These are phyloP conservation scores for Allium fistulosum DNA, from an alignment of 106 monocot genomes.

Conservation along the genomic window DNA sequence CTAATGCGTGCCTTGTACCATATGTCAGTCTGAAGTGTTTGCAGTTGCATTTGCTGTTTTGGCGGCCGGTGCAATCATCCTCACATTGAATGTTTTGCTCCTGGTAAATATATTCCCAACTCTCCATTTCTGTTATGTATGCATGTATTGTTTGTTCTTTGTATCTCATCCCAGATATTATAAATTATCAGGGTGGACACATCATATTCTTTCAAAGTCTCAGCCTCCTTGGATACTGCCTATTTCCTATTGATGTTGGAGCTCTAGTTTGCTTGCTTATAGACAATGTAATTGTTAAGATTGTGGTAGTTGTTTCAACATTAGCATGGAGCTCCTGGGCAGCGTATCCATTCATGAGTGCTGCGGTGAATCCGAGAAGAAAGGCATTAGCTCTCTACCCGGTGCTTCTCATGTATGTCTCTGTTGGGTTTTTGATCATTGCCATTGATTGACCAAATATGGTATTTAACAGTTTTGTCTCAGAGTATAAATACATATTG, in stretches of 20 bases:
- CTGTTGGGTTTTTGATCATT: constrained; percentile 86
- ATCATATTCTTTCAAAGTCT: constrained; percentile 94
- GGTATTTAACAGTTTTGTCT: too few species aligned
- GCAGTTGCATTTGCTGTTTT: constrained; percentile 96
- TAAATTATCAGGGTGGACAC: constrained; percentile 54
- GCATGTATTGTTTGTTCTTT: too few species aligned
- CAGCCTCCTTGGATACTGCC: constrained; percentile 80
- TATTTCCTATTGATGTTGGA: constrained; percentile 75
- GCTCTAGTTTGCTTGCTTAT: constrained; percentile 74
- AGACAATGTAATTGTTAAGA: constrained; percentile 69
- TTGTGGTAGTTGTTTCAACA: constrained; percentile 56
- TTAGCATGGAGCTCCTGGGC: constrained; percentile 97
- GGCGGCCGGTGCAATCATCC: constrained; percentile 88
- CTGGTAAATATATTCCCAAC: constrained; percentile 33
- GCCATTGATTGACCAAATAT: constrained; percentile 46
- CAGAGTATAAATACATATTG: too few species aligned
- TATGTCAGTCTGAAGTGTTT: constrained; percentile 80
- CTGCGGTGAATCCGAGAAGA: constrained; percentile 73
- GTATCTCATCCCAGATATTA: too few species aligned
- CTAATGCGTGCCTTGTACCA: too few species aligned
- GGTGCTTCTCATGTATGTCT: constrained; percentile 87
- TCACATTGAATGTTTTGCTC: constrained; percentile 85
- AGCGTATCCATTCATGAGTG: constrained; percentile 97
- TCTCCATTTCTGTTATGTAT: too few species aligned
- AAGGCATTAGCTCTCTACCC: constrained; percentile 89